Evolutionary conservation across 345 rosid genomes (phyloP).

Genomic region (Arabidopsis suecica): DNA sequence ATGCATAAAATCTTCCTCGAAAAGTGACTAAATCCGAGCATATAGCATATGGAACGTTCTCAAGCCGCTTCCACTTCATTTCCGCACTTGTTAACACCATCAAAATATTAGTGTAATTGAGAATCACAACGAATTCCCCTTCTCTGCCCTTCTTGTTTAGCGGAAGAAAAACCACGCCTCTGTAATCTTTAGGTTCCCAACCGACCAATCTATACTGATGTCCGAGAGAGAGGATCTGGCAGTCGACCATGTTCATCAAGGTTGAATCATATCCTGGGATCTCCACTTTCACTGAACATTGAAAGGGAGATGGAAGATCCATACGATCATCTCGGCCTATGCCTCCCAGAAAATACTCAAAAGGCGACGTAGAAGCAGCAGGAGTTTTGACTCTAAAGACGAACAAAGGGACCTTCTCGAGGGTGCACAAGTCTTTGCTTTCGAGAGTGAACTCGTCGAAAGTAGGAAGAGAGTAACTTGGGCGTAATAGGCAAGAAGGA

Average conservation of each 20-base stretch:
- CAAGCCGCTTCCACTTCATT: too few species aligned
- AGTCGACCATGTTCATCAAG: not conserved
- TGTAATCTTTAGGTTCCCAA: not conserved
- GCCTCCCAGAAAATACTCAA: not conserved
- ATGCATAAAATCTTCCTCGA: too few species aligned
- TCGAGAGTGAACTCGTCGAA: not conserved
- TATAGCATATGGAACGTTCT: too few species aligned
- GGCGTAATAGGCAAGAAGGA: not conserved
- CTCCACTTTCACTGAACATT: slow-evolving; percentile 11
- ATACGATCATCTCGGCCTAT: not conserved
- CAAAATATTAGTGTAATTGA: not conserved
- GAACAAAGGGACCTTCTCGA: not conserved
- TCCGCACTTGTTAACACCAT: too few species aligned
- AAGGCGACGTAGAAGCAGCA: not conserved
- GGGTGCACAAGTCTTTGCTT: not conserved
- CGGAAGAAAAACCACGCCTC: not conserved
- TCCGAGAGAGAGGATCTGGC: not conserved
- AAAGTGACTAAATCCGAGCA: too few species aligned
- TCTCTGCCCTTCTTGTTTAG: not conserved
- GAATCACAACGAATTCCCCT: not conserved
- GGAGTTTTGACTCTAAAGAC: not conserved
- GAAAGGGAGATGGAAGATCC: not conserved
- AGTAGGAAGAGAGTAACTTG: not conserved
- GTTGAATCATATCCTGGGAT: not conserved
- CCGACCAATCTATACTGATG: slow-evolving; percentile 17